Percentiles rank a stretch among this genome's conserved stretches.
Conservation (phyloP, 352 stramenopile species). For the Globisporangium barbulae region DNA sequence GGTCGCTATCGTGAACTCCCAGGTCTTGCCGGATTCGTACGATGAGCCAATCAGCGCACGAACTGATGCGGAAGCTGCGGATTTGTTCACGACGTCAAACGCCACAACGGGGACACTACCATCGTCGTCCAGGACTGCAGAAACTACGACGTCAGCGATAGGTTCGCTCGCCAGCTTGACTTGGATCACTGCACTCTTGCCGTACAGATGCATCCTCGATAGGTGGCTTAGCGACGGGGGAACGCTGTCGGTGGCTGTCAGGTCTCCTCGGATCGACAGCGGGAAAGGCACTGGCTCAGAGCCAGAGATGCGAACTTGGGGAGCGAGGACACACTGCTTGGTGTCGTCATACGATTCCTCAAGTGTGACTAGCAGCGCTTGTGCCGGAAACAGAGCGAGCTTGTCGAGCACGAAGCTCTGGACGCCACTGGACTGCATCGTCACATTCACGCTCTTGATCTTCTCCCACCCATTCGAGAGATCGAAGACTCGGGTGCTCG, state of each 20-base stretch:
- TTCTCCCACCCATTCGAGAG: constrained; percentile 36
- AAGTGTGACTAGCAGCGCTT: constrained; percentile 35
- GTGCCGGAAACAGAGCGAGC: constrained; percentile 24
- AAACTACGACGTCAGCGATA: constrained; percentile 39
- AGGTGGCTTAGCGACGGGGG: constrained; percentile 32
- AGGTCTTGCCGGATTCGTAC: constrained; percentile 40
- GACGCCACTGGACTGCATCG: constrained; percentile 41
- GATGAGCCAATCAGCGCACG: constrained; percentile 24
- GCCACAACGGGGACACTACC: constrained; percentile 28
- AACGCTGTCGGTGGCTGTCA: constrained; percentile 29
- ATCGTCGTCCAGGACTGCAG: constrained; percentile 23
- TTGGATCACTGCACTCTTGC: constrained; percentile 23
- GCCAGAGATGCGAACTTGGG: constrained; percentile 28
- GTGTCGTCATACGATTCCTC: constrained; percentile 56
- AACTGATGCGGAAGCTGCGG: constrained; percentile 15
- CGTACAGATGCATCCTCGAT: constrained; percentile 58
- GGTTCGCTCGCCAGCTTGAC: constrained; percentile 61
- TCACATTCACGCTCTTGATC: constrained; percentile 29
- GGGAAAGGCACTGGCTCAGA: constrained; percentile 46
- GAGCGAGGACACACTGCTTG: constrained; percentile 37
- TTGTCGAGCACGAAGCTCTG: constrained; percentile 31
- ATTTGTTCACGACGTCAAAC: constrained; percentile 41
- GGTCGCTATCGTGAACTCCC: constrained; percentile 36
- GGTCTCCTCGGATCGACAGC: constrained; percentile 40
- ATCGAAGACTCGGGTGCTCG: constrained; percentile 21